Percentiles rank a stretch among this genome's conserved stretches.
phyloP scores from a whole-genome alignment of 371 early-diverging fungal genomes.

The Apophysomyces variabilis region DNA sequence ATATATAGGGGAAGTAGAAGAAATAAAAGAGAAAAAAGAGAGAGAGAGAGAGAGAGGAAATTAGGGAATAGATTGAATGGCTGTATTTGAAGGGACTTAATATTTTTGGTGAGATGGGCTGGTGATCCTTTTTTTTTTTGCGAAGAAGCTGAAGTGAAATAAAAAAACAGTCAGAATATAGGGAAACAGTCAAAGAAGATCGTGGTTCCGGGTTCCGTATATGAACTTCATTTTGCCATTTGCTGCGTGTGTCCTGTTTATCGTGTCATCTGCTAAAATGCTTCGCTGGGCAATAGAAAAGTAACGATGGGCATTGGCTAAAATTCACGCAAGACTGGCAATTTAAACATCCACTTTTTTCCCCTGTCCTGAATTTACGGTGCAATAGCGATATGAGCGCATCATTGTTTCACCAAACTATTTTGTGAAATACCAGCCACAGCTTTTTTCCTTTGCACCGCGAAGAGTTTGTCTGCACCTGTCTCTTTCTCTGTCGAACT shows the following conservation, averaged over 20 bases:
- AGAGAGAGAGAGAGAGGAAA: background rate
- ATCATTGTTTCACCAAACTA: constrained; percentile 6
- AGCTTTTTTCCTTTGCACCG: background rate
- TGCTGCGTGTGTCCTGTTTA: background rate
- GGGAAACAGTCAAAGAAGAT: constrained; percentile 8
- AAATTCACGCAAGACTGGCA: constrained; percentile 12
- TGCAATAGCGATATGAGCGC: constrained; percentile 6
- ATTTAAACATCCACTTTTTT: background rate
- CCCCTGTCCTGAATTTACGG: constrained; percentile 2
- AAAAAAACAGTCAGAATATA: background rate
- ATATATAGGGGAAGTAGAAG: background rate
- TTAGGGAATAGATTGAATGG: background rate
- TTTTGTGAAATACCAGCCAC: constrained; percentile 6
- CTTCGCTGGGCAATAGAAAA: background rate
- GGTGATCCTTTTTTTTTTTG: constrained; percentile 4
- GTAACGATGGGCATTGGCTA: constrained; percentile 6
- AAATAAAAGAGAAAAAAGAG: background rate
- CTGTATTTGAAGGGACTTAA: constrained; percentile 1
- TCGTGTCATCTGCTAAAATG: constrained; percentile 1
- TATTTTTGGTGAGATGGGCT: constrained; percentile 9
- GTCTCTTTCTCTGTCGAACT: background rate
- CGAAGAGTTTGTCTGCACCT: background rate
- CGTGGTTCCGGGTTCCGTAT: constrained; percentile 11
- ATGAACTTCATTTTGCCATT: constrained; percentile 7
- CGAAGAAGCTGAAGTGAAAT: background rate